Evolutionary conservation across 768 basidiomycete genomes (phyloP).

Genomic region (Daedaleopsis sinensis): DNA sequence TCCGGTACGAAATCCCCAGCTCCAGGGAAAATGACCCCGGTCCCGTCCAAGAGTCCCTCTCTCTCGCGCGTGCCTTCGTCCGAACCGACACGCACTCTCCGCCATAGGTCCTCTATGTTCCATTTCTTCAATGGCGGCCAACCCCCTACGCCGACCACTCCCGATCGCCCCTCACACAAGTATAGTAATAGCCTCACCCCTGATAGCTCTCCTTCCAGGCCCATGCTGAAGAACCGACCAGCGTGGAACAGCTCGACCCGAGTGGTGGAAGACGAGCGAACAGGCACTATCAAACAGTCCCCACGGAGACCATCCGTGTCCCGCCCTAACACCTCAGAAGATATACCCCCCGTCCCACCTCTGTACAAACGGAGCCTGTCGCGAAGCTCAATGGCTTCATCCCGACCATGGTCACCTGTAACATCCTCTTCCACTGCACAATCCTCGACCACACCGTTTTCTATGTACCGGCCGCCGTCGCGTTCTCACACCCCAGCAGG

Average conservation of each 20-base stretch:
- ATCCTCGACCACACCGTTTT: conserved; percentile 62
- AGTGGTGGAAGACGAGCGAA: conserved; percentile 57
- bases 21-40: conserved; percentile 28
- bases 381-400: conserved; percentile 75
- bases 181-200: conserved; percentile 74
- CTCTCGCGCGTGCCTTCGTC: conserved; percentile 49
- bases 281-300: conserved; percentile 49
- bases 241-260: conserved; percentile 85
- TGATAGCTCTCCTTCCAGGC: conserved; percentile 57
- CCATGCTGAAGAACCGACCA: conserved; percentile 45
- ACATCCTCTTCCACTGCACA: conserved; percentile 71
- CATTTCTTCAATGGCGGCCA: conserved; percentile 44
- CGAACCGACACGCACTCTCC: conserved; percentile 54
- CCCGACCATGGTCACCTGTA: conserved; percentile 79
- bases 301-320: conserved; percentile 45
- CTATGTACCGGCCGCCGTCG: conserved; percentile 45
- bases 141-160: conserved; percentile 50
- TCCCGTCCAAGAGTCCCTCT: conserved; percentile 48
- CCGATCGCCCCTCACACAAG: conserved; percentile 65
- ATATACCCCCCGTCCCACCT: conserved; percentile 34
- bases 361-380: conserved; percentile 68
- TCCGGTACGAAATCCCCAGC: conserved; percentile 37
- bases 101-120: conserved; percentile 69
- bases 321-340: conserved; percentile 18
- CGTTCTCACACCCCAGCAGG: conserved; percentile 59